Evolutionary conservation across 1,284 basidiomycete species (phyloP), one percentile per base, ranked within the genome.

Genomic region (Ustilago loliicola): DNA sequence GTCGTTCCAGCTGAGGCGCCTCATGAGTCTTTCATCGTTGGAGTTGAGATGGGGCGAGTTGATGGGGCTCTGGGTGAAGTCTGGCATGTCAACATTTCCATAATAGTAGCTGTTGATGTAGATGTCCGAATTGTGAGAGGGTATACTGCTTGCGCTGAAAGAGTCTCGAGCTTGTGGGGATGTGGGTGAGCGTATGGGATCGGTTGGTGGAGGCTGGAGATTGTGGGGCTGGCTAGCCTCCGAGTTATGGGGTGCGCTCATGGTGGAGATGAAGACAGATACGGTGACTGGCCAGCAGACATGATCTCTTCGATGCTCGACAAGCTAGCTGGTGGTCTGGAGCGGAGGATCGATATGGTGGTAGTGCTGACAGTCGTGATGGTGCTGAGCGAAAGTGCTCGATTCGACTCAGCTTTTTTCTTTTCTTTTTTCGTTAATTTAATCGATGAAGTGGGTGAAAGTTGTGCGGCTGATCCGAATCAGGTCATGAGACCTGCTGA

Each of bases 71-170:
- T 52, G 58, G 10, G 65, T 30, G 3, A 77, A 32, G n/a, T 80
- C 74, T n/a, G 71, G 65, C 75, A 80, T 80, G 36, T 80, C 58
- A 21, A 52, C 52, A 48, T 80, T 80, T 51, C 78, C 78, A 56
- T 80, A 80, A 57, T 80, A 80, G 56, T 80, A 80, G 66, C 67
- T 71, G 63, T 74, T 77, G 67, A 80, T 77, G 68, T 74, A 80
- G 52, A 69, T 69, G 29, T 71, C 69, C 34, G 78, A 80, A 30
- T 66, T 68, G 57, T 71, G 71, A 34, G 61, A 64, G 30, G 78
- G 78, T 55, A 80, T 72, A 47, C 77, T 79, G 69, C 65, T 68
- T 42, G 65, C 65, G 56, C 72, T 69, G 57, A 61, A 42, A 13
- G 67, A 71, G 29, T 74, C 67, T n/a, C 72, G 47, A 23, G 55